These are phyloP conservation scores for Dendrocalamus sinicus DNA, from an alignment of 176 grass and related monocot species.

Conservation along the genomic window DNA sequence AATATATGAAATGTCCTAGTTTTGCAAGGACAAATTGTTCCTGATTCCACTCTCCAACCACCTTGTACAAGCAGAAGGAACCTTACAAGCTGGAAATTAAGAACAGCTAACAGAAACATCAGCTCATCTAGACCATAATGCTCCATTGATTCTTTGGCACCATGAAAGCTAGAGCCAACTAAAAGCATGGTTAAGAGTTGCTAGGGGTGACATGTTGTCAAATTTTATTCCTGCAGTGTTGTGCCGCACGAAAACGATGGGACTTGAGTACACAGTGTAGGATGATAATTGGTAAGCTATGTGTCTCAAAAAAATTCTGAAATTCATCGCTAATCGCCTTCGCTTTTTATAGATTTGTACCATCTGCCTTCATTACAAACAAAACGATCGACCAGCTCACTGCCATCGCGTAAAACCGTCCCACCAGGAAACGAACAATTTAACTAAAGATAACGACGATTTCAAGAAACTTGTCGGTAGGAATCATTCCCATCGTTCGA, in stretches of 20 bases:
- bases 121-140: conserved; percentile 8
- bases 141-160: background rate
- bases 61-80: background rate
- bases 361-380: background rate
- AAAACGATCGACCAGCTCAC: background rate
- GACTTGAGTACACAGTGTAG: background rate
- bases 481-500: background rate
- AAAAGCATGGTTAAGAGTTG: background rate
- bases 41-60: conserved; percentile 17
- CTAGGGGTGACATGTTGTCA: background rate
- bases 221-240: background rate
- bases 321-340: background rate
- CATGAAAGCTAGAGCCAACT: conserved; percentile 10
- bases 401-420: background rate
- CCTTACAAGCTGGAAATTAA: background rate
- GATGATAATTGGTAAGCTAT: background rate
- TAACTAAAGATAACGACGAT: background rate
- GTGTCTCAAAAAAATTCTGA: background rate
- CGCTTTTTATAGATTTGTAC: background rate
- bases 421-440: background rate
- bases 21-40: conserved; percentile 25
- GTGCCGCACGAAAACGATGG: background rate
- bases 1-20: background rate
- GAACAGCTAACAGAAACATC: background rate
- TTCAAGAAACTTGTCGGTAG: background rate